Evolutionary conservation across 169 alveolate species (phyloP), one percentile per base, ranked within the genome.

Genomic region (Eimeria zaria): DNA sequence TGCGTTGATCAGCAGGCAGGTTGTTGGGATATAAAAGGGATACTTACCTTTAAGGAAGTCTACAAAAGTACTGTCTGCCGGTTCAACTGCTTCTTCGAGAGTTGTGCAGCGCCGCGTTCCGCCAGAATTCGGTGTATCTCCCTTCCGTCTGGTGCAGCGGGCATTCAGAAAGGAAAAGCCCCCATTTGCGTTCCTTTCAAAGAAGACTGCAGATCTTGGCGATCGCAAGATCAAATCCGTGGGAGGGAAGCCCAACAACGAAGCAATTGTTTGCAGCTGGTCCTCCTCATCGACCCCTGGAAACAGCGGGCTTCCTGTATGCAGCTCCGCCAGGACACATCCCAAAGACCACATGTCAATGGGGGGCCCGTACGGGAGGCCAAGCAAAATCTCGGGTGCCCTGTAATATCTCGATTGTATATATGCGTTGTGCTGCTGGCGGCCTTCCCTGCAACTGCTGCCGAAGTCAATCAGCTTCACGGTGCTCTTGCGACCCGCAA

Each of bases 291-390:
- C 71, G 16, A 44, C 95, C 46, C 98, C 97, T 78, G 98, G 99
- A 97, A 99, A 99, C 62, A 98, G 97, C 48, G 98, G 98, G 27
- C 96, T 97, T 62, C 98, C 98, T 67, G 98, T 97, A 96, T 98
- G 98, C 33, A 99, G 98, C 97, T 99, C 99, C 55, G 99, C 99
- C 85, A 99, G 96, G 85, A 99, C 98, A 96, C 99, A 99, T 9
- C 99, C 99, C 83, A 99, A 96, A 89, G 99, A 98, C 99, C 99
- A 99, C 83, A 99, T 98, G 97, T 99, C 99, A 18, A 99, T 99
- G 98, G 99, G 99, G 84, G 98, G 98, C 97, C 99, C 99, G 97
- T 99, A 99, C 83, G 99, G 98, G 89, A 99, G 99, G 41, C 99
- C 99, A 84, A 99, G 98, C 78, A 99, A 98, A 69, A 98, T 99